Evolutionary conservation across 257 asterid species (phyloP).

Genomic region (Phtheirospermum japonicum): DNA sequence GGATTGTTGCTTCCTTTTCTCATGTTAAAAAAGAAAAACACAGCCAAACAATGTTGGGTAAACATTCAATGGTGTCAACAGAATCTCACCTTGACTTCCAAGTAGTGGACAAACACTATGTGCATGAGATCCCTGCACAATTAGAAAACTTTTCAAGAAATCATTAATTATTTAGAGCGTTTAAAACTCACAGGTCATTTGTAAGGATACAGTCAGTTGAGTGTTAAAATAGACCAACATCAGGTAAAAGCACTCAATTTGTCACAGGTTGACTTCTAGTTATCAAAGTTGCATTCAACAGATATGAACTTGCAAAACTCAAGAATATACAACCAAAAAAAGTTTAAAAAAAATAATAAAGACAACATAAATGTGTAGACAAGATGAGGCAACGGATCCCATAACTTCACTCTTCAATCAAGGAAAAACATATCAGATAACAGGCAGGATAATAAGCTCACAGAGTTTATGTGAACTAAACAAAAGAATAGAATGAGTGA

Average conservation of each 20-base stretch:
- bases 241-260: constrained; percentile 13
- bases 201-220: too few species aligned
- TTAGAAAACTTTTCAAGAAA: too few species aligned
- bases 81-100: constrained; percentile 81
- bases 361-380: neutral
- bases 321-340: constrained; percentile 14
- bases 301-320: constrained; percentile 19
- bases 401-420: constrained; percentile 10
- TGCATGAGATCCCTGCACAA: too few species aligned
- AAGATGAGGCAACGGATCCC: constrained; percentile 5
- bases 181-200: too few species aligned
- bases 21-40: neutral
- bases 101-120: too few species aligned
- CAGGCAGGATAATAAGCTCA: constrained; percentile 19
- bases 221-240: constrained; percentile 15
- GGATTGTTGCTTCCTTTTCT: neutral
- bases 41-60: constrained; percentile 1
- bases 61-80: constrained; percentile 1
- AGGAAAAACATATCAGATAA: constrained; percentile 9
- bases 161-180: too few species aligned
- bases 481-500: neutral
- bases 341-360: constrained; percentile 3
- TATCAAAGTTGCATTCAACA: too few species aligned
- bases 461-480: neutral
- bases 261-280: constrained; percentile 18